Base-by-base conservation (phyloP, 2,329 filamentous ascomycete species). In the Penicillium frequentans region DNA sequence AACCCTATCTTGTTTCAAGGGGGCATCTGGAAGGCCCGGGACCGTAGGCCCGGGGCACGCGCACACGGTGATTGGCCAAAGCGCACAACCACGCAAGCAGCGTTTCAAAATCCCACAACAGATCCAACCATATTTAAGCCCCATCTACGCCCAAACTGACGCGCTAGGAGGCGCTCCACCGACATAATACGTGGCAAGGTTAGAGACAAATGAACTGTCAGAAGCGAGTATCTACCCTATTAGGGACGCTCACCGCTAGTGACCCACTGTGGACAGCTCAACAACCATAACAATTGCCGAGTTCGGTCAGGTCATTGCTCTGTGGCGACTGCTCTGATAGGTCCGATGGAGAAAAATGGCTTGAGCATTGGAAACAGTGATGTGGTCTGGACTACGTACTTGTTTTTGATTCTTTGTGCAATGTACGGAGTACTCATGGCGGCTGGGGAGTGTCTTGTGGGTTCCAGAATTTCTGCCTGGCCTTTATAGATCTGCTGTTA, bases 51-150 rank as follows among this genome's bases (percentile, higher is more conserved):
- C 35, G n/a, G 11, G 16, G 9, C 35, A 8, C n/a, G 23, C 27
- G 19, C 27, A 42, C 48, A 37, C 10, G 21, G 26, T 65, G 57
- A 66, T 65, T 66, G 61, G 64, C 35, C 35, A 14, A 11, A 29
- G 24, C 57, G 59, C 55, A 55, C 59, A 58, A 62, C 46, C 54
- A 26, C 64, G 35, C 54, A 26, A 31, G 33, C 35, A 26, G 45
- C 59, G 64, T 66, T 66, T 66, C 64, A 65, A 35, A 55, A 55
- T 54, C 48, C 44, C 39, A 52, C 33, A 49, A 47, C 35, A 37
- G 13, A 51, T 19, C 51, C 47, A 23, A 49, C 54, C 50, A 54
- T 26, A 45, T 37, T 37, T 42, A 21, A 31, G 5, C 24, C 26
- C 27, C 29, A 33, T 44, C 31, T 53, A 52, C 49, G 49, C 39